These are phyloP conservation scores for Yarrowia keelungensis DNA, from an alignment of 805 yeast species.

Conservation along the genomic window DNA sequence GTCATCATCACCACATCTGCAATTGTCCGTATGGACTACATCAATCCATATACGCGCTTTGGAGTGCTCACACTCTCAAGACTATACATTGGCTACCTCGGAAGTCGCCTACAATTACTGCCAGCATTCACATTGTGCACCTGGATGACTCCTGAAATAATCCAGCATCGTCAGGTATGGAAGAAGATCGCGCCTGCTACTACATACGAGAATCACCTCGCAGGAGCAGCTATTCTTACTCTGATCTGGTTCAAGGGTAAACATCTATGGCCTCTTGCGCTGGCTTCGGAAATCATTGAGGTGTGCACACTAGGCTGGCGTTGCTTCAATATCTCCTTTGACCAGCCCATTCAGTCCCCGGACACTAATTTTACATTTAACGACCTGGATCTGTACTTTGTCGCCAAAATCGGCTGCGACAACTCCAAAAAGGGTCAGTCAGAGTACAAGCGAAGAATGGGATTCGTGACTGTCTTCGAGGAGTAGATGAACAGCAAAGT, in stretches of 20 bases:
- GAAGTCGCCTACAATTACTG: conserved; percentile 7
- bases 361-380: conserved; percentile 1
- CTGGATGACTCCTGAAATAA: conserved; percentile 15
- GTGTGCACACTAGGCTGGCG: conserved; percentile 35
- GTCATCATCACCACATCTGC: conserved; percentile 22
- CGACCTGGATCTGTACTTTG: conserved; percentile 18
- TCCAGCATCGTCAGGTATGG: conserved; percentile 22
- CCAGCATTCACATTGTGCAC: conserved; percentile 23
- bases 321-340: conserved; percentile 14
- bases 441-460: conserved; percentile 10
- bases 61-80: conserved; percentile 16
- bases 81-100: conserved; percentile 19
- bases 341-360: conserved; percentile 6
- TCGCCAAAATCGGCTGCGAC: conserved; percentile 22
- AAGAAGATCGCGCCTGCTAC: conserved; percentile 8
- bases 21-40: conserved; percentile 15
- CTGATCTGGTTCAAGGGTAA: conserved; percentile 28
- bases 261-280: conserved; percentile 13
- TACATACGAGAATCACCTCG: conserved; percentile 22
- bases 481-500: neutral
- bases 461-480: conserved; percentile 1
- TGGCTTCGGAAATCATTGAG: conserved; percentile 6
- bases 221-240: conserved; percentile 18
- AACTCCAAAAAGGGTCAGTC: conserved; percentile 1
- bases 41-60: conserved; percentile 7